Evolutionary conservation across 345 rosid genomes (phyloP), one percentile per base, ranked within the genome.

Genomic region (Corchorus olitorius): DNA sequence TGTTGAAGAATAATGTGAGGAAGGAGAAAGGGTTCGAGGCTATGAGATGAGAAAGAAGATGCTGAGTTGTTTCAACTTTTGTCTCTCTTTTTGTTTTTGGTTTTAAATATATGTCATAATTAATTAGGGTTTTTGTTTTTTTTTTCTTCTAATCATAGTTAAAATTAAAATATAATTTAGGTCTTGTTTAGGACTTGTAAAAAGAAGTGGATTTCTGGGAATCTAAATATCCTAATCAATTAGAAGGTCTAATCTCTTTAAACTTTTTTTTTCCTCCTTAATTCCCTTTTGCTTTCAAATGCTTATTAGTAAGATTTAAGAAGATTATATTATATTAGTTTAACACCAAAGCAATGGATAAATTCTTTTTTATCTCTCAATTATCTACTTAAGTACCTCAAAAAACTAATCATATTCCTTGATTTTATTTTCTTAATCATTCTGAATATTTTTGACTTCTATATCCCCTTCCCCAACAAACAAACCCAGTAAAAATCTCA

Each of bases 1-100:
- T 16, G 77, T 52, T 79, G 83, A 77, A 79, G 87, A 81, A 83
- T 73, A 81, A 75, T 62, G 89, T 72, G 88, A 92, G 83, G 88
- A 84, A 84, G 81, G 86, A 77, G 75, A 77, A 69, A 74, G 88
- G 87, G 50, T 77, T 82, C 75, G 90, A 76, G 83, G 86, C 79
- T 15, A 65, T 66, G 80, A 86, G 91, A 81, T 86, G 76, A 73
- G 54, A 34, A 19, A 65, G 6, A 83, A 69, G 67, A 68, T 53
- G 72, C 72, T 58, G 17, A 67, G 39, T 48, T 73, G 75, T 77
- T 61, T 45, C 79, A 68, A 53, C 45, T 35, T 69, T 73, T 83
- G 76, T 75, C 61, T 27, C 65, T 80, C 61, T 73, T 20, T 43
- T 39, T 33, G 27, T 49, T 7, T 39, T 39, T 4, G 1, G 43